Conservation (phyloP, 306 rosid genomes). For the Fragaria vesca region DNA sequence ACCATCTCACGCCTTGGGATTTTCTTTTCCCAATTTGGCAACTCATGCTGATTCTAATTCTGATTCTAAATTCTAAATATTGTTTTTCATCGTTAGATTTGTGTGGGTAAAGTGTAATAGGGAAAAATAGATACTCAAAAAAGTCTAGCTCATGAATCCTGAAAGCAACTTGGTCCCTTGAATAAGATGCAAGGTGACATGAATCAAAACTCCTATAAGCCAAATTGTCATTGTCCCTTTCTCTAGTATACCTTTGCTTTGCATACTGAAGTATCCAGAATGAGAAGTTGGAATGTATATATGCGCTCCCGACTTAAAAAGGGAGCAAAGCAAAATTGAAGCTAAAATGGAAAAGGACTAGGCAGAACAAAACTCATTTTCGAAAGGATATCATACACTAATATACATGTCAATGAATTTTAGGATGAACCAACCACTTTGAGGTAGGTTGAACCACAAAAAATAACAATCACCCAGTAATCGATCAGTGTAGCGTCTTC, state of each 20-base stretch:
- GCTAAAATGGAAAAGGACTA: neutral
- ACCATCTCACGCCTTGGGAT: neutral
- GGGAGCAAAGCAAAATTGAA: neutral
- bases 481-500: constrained; percentile 13
- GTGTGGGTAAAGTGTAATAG: neutral
- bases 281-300: neutral
- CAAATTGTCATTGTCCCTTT: neutral
- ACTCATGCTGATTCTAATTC: neutral
- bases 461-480: constrained; percentile 8
- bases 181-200: neutral
- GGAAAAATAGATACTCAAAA: neutral
- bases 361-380: constrained; percentile 21
- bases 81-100: no score
- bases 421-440: constrained; percentile 20
- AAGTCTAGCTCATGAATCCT: neutral
- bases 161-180: neutral
- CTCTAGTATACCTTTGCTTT: neutral
- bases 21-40: constrained; percentile 1
- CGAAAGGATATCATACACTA: constrained; percentile 45
- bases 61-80: neutral
- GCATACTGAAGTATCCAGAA: neutral
- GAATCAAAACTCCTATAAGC: neutral
- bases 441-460: constrained; percentile 21
- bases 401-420: constrained; percentile 33
- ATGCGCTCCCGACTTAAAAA: neutral